A percentile compares a stretch with the other conserved stretches of the same genome.
Evolutionary conservation across 441 rosid genomes (phyloP).

Genomic region (Brassica hybrid): DNA sequence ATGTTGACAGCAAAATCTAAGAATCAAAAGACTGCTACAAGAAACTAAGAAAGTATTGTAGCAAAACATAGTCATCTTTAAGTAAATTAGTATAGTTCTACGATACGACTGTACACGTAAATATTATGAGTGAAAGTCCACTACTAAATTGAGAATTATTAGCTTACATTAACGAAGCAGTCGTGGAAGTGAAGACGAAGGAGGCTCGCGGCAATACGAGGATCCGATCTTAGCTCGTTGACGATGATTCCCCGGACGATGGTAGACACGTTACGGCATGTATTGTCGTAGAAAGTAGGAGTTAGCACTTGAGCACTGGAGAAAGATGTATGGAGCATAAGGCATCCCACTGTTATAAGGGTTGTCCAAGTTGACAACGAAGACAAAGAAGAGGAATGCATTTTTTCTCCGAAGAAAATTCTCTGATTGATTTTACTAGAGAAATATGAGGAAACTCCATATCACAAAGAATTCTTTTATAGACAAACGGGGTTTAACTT

Average conservation of each 20-base stretch:
- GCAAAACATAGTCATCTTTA: neutral
- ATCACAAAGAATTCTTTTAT: conserved; percentile 27
- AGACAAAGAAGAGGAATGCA: conserved; percentile 2
- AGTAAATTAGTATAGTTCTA: neutral
- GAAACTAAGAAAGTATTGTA: neutral
- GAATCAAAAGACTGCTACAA: neutral
- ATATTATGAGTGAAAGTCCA: neutral
- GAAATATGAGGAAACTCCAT: conserved; percentile 12
- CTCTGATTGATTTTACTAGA: neutral
- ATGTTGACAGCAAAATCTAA: neutral
- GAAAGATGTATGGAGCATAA: conserved; percentile 28
- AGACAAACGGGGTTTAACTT: neutral
- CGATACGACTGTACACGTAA: neutral
- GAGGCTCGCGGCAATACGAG: conserved; percentile 65
- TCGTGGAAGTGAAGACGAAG: conserved; percentile 80
- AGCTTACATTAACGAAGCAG: conserved; percentile 70
- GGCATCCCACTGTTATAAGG: conserved; percentile 26
- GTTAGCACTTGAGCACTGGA: conserved; percentile 47
- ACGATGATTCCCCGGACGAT: conserved; percentile 45
- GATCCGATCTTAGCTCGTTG: conserved; percentile 46
- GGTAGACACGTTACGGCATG: conserved; percentile 49
- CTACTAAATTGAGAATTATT: neutral
- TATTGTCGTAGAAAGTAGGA: conserved; percentile 50
- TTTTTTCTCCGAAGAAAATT: neutral
- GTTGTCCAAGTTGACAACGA: conserved; percentile 19